Evolutionary conservation across 371 early-diverging fungal species (phyloP), one percentile per base, ranked within the genome.

Genomic region (Capillidium rhysosporum): DNA sequence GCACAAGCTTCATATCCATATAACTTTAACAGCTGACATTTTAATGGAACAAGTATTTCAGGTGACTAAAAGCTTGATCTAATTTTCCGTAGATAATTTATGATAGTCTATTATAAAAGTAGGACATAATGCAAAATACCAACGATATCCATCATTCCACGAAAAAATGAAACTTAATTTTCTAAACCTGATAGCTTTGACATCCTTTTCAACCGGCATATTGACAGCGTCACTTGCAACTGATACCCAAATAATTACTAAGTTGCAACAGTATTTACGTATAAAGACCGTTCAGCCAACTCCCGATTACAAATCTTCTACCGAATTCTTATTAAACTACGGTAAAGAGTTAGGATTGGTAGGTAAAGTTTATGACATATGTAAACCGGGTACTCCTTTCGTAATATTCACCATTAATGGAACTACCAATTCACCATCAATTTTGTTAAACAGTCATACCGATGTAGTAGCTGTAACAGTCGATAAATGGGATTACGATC

Each of bases 401-500:
- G 73, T 80, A 30, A 66, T 87, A 41, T 58, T 84, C 59, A 82
- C 77, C 23, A 72, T 72, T 68, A 52, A 51, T 12, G 84, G 84
- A 12, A 54, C 58, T 1, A 64, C 73, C 31, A 74, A 80, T 16
- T 34, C 40, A 4, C 70, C 74, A 40, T 57, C 76, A 39, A 54
- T 87, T 43, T 57, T 84, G 40, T 77, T 86, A 56, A 84, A 84
- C 76, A 77, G 78, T 47, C 89, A 88, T 66, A 78, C 77, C 10
- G 89, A 88, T 59, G 89, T 88, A 0, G 89, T 88, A 24, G 86
- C 89, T 9, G 84, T 86, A 55, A 78, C 75, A 49, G 69, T 64
- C 49, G 61, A 55, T 5, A 38, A 66, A 59, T 88, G 89, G 89
- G 72, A 65, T 10, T 66, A 75, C 51, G 73, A 72, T 40, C 83